Percentiles rank a stretch among this genome's conserved stretches.
These are phyloP conservation scores for Aspergillus sclerotiicarbonarius DNA, from an alignment of 495 filamentous ascomycete genomes.

Conservation along the genomic window DNA sequence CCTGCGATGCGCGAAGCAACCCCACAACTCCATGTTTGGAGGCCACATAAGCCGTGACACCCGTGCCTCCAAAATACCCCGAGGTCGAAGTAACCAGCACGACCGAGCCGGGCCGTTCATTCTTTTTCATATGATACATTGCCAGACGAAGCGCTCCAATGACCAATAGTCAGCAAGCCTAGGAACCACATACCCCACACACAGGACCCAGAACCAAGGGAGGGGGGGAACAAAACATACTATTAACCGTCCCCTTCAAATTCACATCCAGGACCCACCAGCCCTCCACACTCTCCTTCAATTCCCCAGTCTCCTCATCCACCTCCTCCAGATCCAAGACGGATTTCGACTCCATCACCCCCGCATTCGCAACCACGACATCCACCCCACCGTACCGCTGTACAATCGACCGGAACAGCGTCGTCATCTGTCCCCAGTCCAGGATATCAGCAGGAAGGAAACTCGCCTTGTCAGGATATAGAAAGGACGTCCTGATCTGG, in stretches of 20 bases:
- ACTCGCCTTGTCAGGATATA: conserved; percentile 16
- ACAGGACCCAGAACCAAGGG: no score
- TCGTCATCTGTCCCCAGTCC: conserved; percentile 25
- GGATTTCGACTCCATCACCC: conserved; percentile 47
- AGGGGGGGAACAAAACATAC: background rate
- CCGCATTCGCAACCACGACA: conserved; percentile 66
- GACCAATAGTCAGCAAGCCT: background rate
- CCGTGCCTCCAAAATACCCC: conserved; percentile 33
- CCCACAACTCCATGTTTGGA: conserved; percentile 35
- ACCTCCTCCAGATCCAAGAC: conserved; percentile 20
- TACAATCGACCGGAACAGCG: conserved; percentile 57
- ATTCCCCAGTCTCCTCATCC: conserved; percentile 18
- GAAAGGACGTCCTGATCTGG: conserved; percentile 15
- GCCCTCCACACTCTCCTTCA: conserved; percentile 22
- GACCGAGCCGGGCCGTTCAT: conserved; percentile 18
- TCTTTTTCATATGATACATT: conserved; percentile 21
- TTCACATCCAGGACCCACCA: conserved; percentile 33
- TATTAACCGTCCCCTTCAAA: conserved; percentile 35
- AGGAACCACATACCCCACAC: background rate
- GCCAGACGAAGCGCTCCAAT: conserved; percentile 21
- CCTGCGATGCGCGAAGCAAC: conserved; percentile 28
- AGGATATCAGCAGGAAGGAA: conserved; percentile 27
- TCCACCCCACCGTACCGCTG: conserved; percentile 53
- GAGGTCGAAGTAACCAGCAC: conserved; percentile 28
- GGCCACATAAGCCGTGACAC: conserved; percentile 27